A percentile compares a stretch with the other conserved stretches of the same genome.
These are phyloP conservation scores for Russula virescens DNA, from an alignment of 768 basidiomycete species.

Conservation along the genomic window DNA sequence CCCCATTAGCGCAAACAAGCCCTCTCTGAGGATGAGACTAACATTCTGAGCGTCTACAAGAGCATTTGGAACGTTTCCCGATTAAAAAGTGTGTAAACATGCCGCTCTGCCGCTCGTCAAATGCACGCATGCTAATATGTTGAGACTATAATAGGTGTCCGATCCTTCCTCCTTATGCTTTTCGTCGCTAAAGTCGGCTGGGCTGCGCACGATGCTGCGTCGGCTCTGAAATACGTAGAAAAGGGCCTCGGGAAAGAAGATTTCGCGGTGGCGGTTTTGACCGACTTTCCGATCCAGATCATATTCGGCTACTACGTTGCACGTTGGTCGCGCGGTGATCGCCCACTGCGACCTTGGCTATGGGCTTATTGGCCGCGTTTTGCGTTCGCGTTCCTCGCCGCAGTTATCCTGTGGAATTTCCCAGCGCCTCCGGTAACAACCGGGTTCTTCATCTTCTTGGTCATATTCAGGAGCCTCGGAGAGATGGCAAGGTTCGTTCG, in stretches of 20 bases:
- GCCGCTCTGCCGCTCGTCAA: background rate
- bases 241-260: conserved; percentile 96
- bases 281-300: conserved; percentile 98
- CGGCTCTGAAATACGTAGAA: conserved; percentile 90
- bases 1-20: conserved; percentile 61
- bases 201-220: conserved; percentile 88
- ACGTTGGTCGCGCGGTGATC: conserved; percentile 79
- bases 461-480: conserved; percentile 74
- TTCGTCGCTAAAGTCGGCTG: conserved; percentile 91
- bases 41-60: conserved; percentile 81
- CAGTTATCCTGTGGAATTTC: conserved; percentile 78
- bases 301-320: conserved; percentile 90
- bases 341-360: conserved; percentile 82
- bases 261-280: conserved; percentile 84
- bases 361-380: conserved; percentile 87
- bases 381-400: conserved; percentile 62
- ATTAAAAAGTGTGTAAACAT: conserved; percentile 64
- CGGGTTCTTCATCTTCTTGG: conserved; percentile 74
- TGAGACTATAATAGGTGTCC: conserved; percentile 60
- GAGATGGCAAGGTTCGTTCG: conserved; percentile 75
- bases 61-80: conserved; percentile 93
- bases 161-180: conserved; percentile 79
- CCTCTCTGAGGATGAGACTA: conserved; percentile 77
- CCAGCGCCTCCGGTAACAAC: conserved; percentile 67
- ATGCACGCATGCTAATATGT: conserved; percentile 1